Evolutionary conservation across 2,329 filamentous ascomycete species (phyloP), one percentile per base, ranked within the genome.

Genomic region (Aureobasidium sp.): DNA sequence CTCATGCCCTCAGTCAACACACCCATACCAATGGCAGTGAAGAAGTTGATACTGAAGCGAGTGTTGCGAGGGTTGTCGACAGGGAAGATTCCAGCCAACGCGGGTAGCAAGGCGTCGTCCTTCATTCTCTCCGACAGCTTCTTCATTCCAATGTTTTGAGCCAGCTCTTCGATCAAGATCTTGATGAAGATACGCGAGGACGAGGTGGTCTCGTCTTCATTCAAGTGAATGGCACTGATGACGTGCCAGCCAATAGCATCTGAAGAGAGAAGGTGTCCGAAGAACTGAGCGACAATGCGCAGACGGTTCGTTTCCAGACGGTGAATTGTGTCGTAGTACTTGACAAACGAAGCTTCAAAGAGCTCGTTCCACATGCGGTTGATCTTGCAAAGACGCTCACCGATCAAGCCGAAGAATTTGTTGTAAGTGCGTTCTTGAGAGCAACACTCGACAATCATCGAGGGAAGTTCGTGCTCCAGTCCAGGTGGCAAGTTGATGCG

Each of bases 141-240:
- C 50, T 86, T 81, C 81, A 97, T 86, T 62, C 94, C 93, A 63
- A 96, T 82, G 64, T 90, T 89, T 75, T 97, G 91, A 5, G 87
- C 83, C 29, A 97, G 83, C 70, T 97, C 91, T 73, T 97, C 91
- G 72, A 99, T 95, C 13, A 99, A 78, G 62, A 97, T 97, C 79
- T 97, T 97, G 80, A 99, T 89, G 72, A 97, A 99, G 74, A 99
- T 97, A 79, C 94, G 90, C 67, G 90, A 96, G 65, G 91, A 94
- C 1, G 91, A 93, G 0, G 93, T 99, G 0, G 94, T 99, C 70
- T 99, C 94, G 63, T 97, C 93, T 73, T 99, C 92, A 71, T 94
- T 99, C 57, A 99, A 78, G 72, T 92, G 92, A 64, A 99, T 86
- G 60, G 87, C 83, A 0, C 87, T 89, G 50, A 99, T 76, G 27